Base-by-base conservation (phyloP, 116 monocot genomes). In the Iris pallida region DNA sequence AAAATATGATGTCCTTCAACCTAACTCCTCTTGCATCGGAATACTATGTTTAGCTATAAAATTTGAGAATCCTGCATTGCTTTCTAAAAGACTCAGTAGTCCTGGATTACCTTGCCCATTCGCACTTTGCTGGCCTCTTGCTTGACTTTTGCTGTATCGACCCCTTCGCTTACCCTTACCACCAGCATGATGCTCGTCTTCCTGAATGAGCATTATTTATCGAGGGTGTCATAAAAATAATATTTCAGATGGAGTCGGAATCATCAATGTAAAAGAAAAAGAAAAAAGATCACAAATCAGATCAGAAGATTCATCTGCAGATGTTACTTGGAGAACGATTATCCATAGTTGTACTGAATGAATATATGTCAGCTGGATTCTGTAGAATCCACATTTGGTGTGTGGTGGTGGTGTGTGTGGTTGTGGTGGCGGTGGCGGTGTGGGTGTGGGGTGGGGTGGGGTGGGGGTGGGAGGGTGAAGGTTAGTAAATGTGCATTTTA, bases 121-220 rank as follows among this genome's bases (percentile, higher is more conserved):
- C 19, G 53, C 54, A 65, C 49, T 73, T 59, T 81, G 78, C 42
- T 74, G 83, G 45, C 78, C 73, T 67, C 70, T 76, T 45, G 72
- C 83, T 63, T 72, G 75, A 44, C 47, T 53, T 67, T 67, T 85
- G n/a, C n/a, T n/a, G 63, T 68, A 45, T 10, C 67, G 68, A 65
- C 46, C 61, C 67, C 42, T 76, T 47, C 72, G 63, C 44, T 55
- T 77, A 40, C 59, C 76, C 68, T 81, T 86, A 51, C 53, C 59
- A 73, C 61, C 45, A 6, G 49, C 18, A 54, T 47, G 15, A 64
- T 75, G 74, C 20, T 70, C 68, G 42, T 76, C 75, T 53, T 72
- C 57, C 78, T 79, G 56, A 17, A 66, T 41, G 20, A 51, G 13
- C 13, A 51, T 51, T 7, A 66, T 17, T 40, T 66, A 17, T 7